phyloP scores from a whole-genome alignment of 2,329 filamentous ascomycete genomes.

The Aspergillus floridensis region DNA sequence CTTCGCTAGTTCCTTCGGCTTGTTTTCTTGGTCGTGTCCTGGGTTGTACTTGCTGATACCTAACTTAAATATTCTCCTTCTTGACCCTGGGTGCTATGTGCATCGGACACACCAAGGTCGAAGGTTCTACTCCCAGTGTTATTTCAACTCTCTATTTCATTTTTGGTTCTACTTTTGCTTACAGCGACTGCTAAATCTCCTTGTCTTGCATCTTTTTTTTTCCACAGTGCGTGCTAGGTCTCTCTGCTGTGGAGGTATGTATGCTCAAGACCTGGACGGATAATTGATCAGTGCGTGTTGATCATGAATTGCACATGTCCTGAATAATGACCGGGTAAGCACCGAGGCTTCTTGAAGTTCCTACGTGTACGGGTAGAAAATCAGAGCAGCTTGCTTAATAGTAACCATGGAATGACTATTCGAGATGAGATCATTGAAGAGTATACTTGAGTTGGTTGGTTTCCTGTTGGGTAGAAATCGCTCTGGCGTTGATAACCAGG shows the following conservation, averaged over 20 bases:
- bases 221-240: not conserved
- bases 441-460: too few relatives aligned
- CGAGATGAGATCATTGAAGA: too few relatives aligned
- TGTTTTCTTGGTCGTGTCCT: conserved; percentile 20
- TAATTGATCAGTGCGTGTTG: not conserved
- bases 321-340: not conserved
- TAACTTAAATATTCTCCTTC: conserved; percentile 26
- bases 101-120: conserved; percentile 27
- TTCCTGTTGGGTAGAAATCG: too few relatives aligned
- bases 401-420: too few relatives aligned
- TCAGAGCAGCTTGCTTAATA: too few relatives aligned
- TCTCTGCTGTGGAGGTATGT: not conserved
- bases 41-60: conserved; percentile 31
- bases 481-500: too few relatives aligned
- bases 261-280: not conserved
- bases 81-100: conserved; percentile 25
- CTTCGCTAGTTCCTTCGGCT: conserved; percentile 16
- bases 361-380: too few relatives aligned
- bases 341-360: too few relatives aligned
- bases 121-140: conserved; percentile 17
- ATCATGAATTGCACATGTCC: not conserved
- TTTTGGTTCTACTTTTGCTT: conserved; percentile 26
- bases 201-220: not conserved
- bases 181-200: conserved; percentile 4
- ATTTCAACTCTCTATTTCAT: conserved; percentile 13